Percentiles rank a stretch among this genome's conserved stretches.
phyloP scores from a whole-genome alignment of 352 stramenopile species.

The Globisporangium ultimum region DNA sequence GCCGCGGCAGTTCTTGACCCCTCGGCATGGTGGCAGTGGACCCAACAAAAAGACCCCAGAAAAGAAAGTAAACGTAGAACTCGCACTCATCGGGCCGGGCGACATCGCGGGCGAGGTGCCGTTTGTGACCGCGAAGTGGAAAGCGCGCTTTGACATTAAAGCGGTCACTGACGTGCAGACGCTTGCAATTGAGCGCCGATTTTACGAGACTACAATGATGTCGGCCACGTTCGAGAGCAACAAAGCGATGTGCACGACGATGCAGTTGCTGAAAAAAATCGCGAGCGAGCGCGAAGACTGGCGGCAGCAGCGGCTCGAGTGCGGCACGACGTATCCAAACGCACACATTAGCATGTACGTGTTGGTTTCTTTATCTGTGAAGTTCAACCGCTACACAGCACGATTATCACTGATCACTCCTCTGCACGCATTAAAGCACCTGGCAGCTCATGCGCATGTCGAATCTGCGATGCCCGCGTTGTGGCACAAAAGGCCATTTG shows the following conservation, averaged over 20 bases:
- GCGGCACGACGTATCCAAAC: slow-evolving; percentile 59
- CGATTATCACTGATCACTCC: too few species aligned
- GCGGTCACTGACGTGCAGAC: slow-evolving; percentile 61
- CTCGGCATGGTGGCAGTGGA: slow-evolving; percentile 1
- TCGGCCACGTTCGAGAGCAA: slow-evolving; percentile 39
- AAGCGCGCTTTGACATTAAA: slow-evolving; percentile 62
- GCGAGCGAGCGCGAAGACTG: slow-evolving; percentile 63
- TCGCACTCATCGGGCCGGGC: slow-evolving; percentile 50
- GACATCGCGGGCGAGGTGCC: slow-evolving; percentile 62
- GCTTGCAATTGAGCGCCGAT: slow-evolving; percentile 54
- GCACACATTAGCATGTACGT: slow-evolving; percentile 71
- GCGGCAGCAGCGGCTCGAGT: slow-evolving; percentile 68
- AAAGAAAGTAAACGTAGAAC: slow-evolving; percentile 70
- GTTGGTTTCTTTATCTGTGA: background rate
- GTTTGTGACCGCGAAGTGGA: slow-evolving; percentile 49
- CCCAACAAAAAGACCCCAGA: slow-evolving; percentile 33
- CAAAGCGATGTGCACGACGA: slow-evolving; percentile 31
- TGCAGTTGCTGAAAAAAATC: slow-evolving; percentile 44
- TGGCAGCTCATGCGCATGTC: slow-evolving; percentile 80
- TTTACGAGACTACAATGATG: slow-evolving; percentile 60
- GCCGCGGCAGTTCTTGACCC: slow-evolving; percentile 13
- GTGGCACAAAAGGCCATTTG: slow-evolving; percentile 51
- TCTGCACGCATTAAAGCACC: slow-evolving; percentile 26
- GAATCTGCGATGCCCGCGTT: slow-evolving; percentile 54
- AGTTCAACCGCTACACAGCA: background rate